Evolutionary conservation across 208 protist species (phyloP), one percentile per base, ranked within the genome.

Genomic region (Leishmania mexicana): DNA sequence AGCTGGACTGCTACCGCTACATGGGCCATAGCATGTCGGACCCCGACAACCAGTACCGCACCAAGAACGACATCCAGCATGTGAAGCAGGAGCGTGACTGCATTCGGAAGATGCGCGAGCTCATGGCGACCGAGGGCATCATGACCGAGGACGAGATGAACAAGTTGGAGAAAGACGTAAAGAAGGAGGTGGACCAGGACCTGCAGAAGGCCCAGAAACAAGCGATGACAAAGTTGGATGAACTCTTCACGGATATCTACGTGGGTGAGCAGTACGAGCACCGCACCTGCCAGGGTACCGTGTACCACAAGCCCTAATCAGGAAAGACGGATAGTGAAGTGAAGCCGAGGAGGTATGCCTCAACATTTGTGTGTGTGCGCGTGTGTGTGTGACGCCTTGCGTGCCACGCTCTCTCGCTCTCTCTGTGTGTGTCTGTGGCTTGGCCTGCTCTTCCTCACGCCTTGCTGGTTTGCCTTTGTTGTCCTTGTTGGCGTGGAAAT

Each of bases 1-100:
- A 99, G 91, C 92, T 99, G 75, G 93, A 99, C 85, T 99, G 96
- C 49, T 99, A 99, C 93, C 95, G 98, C 75, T 99, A 99, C 91
- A 95, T 98, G 87, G 98, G 99, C 74, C 99, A 99, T 94, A 99
- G 95, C 54, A 99, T 99, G 99, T 99, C 97, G 54, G 99, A 99
- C 90, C 99, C 99, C 60, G 99, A 99, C 83, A 98, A 93, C 75
- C 93, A 96, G 62, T 99, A 99, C 94, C 97, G 99, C 88, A 96
- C 92, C 58, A 97, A 98, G 87, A 96, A 96, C 28, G 98, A 99
- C 83, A 96, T 99, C 64, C 89, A 98, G 80, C 77, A 94, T 60
- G 95, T 99, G 58, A 96, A 97, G 85, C 86, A 90, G 65, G 90
- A 90, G 57, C 93, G 93, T 77, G 98, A 99, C 84, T 97, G 94